phyloP scores from a whole-genome alignment of 1,139 yeast genomes.

The Wickerhamomyces sp. region DNA sequence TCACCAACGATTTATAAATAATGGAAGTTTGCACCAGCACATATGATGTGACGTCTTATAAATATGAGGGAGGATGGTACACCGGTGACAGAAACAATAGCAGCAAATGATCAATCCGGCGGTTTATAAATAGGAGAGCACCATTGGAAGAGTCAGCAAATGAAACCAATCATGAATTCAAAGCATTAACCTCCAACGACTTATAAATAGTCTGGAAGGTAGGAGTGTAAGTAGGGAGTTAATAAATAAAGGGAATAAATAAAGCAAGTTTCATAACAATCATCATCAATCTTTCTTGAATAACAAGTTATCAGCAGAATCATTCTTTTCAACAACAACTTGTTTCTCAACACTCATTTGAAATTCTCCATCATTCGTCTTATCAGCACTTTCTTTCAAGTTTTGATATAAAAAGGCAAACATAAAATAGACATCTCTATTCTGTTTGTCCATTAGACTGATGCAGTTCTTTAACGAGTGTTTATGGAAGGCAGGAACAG shows the following conservation, averaged over 20 bases:
- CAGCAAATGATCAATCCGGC: background rate
- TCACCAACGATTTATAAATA: background rate
- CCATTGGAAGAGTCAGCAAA: background rate
- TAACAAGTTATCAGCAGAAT: conserved; percentile 4
- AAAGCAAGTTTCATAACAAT: background rate
- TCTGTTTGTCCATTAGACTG: conserved; percentile 8
- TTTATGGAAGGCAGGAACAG: conserved; percentile 7
- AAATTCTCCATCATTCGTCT: background rate
- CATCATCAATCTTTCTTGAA: conserved; percentile 2
- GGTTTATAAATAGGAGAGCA: background rate
- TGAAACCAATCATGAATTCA: background rate
- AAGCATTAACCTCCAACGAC: background rate
- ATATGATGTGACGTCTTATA: background rate
- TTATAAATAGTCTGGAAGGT: background rate
- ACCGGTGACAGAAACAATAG: background rate
- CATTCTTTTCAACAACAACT: conserved; percentile 7
- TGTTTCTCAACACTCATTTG: conserved; percentile 2
- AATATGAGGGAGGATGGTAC: background rate
- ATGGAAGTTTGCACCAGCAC: background rate
- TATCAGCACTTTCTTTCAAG: conserved; percentile 10
- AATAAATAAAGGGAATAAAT: no score
- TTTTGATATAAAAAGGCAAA: conserved; percentile 9
- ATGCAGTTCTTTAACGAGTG: conserved; percentile 1
- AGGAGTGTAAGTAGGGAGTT: background rate
- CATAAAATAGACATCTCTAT: conserved; percentile 11